Base-by-base conservation (phyloP, 2,329 filamentous ascomycete species). In the Colletotrichum tropicicola region DNA sequence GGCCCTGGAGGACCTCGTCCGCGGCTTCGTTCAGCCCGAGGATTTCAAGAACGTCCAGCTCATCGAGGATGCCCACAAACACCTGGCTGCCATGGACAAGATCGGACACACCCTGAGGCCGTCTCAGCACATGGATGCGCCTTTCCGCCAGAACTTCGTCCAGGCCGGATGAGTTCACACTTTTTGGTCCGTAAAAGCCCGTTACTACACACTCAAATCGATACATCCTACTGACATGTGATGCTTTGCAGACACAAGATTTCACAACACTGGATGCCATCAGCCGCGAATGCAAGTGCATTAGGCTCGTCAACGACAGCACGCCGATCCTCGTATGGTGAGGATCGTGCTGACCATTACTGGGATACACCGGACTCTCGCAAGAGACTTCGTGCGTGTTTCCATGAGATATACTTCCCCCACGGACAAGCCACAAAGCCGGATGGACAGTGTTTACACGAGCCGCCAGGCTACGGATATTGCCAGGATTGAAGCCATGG, bases 1-100 rank as follows among this genome's bases (percentile, higher is more conserved):
- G 72, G 84, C 83, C 37, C 84, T 93, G 52, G 85, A 91, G 70
- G 82, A 82, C 66, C 85, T 91, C 41, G 80, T 90, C 45, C 78
- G 80, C 55, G 78, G 77, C 48, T 81, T 85, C 65, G 74, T 71
- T 69, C 81, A 83, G 72, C 85, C 85, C 15, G 81, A 83, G 68
- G 84, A 86, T 66, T 75, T 80, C 55, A 80, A 85, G 66, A 85
- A 84, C 67, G 76, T 87, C 66, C 80, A 86, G 66, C 82, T 85
- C 59, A 82, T 90, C 70, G 76, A 75, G 65, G 80, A 82, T 61
- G 81, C 85, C 53, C 82, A 85, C 75, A 79, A 78, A 48, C 83
- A 82, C 66, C 76, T 89, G 43, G 72, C 76, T 55, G 79, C 81
- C 70, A 86, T 89, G 83, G 77, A 79, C 48, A 85, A 83, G 75